Conservation (phyloP, 495 filamentous ascomycete species). For the Aspergillus cavernicola region DNA sequence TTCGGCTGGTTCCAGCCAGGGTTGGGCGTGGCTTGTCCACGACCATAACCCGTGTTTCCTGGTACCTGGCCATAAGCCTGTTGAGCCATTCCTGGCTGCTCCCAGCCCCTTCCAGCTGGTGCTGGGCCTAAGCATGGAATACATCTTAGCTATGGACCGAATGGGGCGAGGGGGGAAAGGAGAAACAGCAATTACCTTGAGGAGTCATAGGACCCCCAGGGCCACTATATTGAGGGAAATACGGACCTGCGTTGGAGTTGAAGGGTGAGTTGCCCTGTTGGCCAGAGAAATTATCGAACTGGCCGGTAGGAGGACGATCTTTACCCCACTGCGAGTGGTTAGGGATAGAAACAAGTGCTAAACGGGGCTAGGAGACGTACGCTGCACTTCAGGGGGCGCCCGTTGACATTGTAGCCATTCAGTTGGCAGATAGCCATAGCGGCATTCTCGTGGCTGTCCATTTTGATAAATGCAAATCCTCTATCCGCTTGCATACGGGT, state of each 20-base stretch:
- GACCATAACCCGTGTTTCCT: slow-evolving; percentile 77
- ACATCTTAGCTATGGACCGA: slow-evolving; percentile 23
- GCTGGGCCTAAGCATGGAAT: slow-evolving; percentile 46
- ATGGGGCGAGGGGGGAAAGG: slow-evolving; percentile 17
- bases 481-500: slow-evolving; percentile 97
- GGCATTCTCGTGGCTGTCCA: slow-evolving; percentile 97
- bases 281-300: slow-evolving; percentile 79
- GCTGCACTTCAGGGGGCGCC: slow-evolving; percentile 96
- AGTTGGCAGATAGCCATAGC: slow-evolving; percentile 98
- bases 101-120: slow-evolving; percentile 60
- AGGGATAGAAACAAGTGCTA: slow-evolving; percentile 12
- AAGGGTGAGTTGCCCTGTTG: slow-evolving; percentile 55
- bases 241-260: slow-evolving; percentile 72
- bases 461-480: slow-evolving; percentile 98
- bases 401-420: slow-evolving; percentile 96
- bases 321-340: slow-evolving; percentile 81
- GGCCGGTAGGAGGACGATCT: slow-evolving; percentile 86
- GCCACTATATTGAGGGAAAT: slow-evolving; percentile 86
- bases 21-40: slow-evolving; percentile 70
- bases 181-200: slow-evolving; percentile 46
- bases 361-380: slow-evolving; percentile 50
- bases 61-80: slow-evolving; percentile 60
- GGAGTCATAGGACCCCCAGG: slow-evolving; percentile 72
- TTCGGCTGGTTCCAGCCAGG: slow-evolving; percentile 67
- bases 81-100: slow-evolving; percentile 55